Conservation (phyloP, 495 filamentous ascomycete species). For the Neurospora sp. region DNA sequence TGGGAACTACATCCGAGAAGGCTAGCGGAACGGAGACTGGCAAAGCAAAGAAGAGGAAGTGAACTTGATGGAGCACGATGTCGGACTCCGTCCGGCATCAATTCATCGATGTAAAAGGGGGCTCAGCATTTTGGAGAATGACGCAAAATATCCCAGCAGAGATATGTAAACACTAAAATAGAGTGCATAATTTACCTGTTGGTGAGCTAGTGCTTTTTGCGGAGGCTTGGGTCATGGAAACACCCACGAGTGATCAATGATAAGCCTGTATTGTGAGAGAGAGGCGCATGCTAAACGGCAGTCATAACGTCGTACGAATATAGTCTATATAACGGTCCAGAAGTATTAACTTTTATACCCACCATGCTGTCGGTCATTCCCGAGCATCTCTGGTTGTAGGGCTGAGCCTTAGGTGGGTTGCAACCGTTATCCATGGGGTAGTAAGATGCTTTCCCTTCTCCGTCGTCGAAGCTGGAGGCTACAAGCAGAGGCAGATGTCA, state of each 20-base stretch:
- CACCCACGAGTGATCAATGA: neutral
- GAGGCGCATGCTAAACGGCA: neutral
- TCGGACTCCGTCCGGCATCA: neutral
- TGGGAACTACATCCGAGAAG: slow-evolving; percentile 21
- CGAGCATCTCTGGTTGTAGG: neutral
- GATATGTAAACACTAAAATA: neutral
- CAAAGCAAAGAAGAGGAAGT: slow-evolving; percentile 42
- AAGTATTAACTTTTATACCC: neutral
- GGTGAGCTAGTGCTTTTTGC: neutral
- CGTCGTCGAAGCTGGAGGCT: neutral
- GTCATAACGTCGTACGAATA: neutral
- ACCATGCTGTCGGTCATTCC: neutral
- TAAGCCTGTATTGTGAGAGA: neutral
- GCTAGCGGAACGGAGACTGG: slow-evolving; percentile 34
- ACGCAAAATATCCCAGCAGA: neutral
- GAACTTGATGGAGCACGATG: neutral
- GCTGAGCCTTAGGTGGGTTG: neutral
- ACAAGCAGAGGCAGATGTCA: neutral
- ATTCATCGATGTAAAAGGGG: neutral
- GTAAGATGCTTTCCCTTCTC: neutral
- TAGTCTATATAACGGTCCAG: neutral
- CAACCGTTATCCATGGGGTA: neutral
- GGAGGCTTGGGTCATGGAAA: neutral
- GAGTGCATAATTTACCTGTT: neutral
- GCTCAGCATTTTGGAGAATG: neutral